These are phyloP conservation scores for Ogataea trehaloabstinens DNA, from an alignment of 805 yeast species.

Conservation along the genomic window DNA sequence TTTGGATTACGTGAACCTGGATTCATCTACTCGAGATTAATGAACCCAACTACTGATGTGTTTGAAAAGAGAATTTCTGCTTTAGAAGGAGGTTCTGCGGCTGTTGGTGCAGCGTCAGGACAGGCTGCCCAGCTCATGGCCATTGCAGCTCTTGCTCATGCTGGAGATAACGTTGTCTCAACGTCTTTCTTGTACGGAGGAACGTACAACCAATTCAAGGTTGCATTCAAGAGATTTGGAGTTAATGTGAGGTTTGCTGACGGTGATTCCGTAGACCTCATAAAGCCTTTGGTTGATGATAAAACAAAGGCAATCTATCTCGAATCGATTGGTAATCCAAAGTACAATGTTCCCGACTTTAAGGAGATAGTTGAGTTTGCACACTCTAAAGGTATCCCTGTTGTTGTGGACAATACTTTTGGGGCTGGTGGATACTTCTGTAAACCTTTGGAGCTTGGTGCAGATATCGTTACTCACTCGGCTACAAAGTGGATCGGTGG, in stretches of 20 bases:
- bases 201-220: constrained; percentile 92
- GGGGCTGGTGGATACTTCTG: constrained; percentile 94
- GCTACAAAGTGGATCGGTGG: constrained; percentile 99
- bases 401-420: constrained; percentile 93
- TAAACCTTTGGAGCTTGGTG: constrained; percentile 85
- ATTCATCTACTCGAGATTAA: constrained; percentile 82
- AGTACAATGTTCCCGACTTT: constrained; percentile 89
- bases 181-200: constrained; percentile 92
- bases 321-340: constrained; percentile 92
- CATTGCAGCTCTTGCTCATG: constrained; percentile 74
- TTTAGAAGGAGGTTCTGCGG: constrained; percentile 89
- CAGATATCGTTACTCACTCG: constrained; percentile 88
- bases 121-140: constrained; percentile 94
- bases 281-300: constrained; percentile 71
- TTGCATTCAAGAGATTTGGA: constrained; percentile 80
- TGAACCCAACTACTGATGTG: constrained; percentile 90
- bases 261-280: constrained; percentile 72
- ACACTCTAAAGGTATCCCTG: constrained; percentile 82
- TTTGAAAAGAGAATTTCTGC: constrained; percentile 92
- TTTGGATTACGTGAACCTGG: constrained; percentile 85
- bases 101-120: constrained; percentile 89
- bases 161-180: constrained; percentile 88
- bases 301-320: constrained; percentile 87
- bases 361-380: constrained; percentile 72
- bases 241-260: constrained; percentile 81